phyloP scores from a whole-genome alignment of 208 protist species.

The Acanthamoeba culbertsoni region DNA sequence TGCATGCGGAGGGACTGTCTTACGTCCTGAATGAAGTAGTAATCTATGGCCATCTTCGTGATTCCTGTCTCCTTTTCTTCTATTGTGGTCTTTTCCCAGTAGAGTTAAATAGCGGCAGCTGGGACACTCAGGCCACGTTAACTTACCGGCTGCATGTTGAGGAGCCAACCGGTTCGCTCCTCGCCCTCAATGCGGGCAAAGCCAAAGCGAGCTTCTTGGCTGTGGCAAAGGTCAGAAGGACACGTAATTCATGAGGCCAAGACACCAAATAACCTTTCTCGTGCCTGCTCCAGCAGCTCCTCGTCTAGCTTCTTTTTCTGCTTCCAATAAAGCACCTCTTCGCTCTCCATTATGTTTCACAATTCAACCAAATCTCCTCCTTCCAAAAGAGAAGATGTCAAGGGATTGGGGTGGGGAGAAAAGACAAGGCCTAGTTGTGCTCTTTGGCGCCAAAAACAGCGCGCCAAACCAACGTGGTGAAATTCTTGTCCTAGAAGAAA shows the following conservation, averaged over 20 bases:
- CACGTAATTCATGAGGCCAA: background rate
- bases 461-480: background rate
- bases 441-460: background rate
- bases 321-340: slow-evolving; percentile 44
- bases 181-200: slow-evolving; percentile 43
- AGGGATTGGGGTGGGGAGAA: no score
- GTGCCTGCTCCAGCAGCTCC: background rate
- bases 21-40: slow-evolving; percentile 85
- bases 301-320: slow-evolving; percentile 31
- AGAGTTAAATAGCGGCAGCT: background rate
- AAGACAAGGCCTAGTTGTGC: no score
- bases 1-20: background rate
- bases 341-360: background rate
- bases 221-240: background rate
- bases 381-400: slow-evolving; percentile 37
- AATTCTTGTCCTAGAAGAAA: background rate
- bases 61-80: slow-evolving; percentile 73
- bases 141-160: slow-evolving; percentile 82
- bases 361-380: background rate
- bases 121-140: background rate
- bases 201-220: slow-evolving; percentile 53
- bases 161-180: slow-evolving; percentile 73
- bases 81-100: slow-evolving; percentile 70
- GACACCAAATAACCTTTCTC: slow-evolving; percentile 18
- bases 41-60: slow-evolving; percentile 77